Percentiles rank a stretch among this genome's conserved stretches.
Conservation (phyloP, 768 basidiomycete genomes). For the Amylocystis lapponica region DNA sequence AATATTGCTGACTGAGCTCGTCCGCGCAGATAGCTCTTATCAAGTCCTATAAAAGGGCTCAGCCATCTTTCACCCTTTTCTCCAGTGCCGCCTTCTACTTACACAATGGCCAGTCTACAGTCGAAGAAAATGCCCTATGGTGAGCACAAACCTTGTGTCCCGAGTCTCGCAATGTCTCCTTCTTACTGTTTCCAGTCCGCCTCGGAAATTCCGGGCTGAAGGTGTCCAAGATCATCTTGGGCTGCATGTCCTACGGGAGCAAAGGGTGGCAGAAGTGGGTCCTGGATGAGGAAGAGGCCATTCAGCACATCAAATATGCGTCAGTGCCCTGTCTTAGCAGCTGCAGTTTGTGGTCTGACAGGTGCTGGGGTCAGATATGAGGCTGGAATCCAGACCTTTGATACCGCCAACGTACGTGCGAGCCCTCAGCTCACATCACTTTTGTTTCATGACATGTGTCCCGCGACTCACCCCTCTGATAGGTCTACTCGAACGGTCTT, state of each 20-base stretch:
- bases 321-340: conserved; percentile 14
- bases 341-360: background rate
- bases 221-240: conserved; percentile 33
- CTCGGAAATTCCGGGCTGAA: conserved; percentile 36
- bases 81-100: too few species aligned
- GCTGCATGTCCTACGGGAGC: conserved; percentile 29
- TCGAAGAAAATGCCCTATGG: too few species aligned
- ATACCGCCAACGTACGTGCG: conserved; percentile 24
- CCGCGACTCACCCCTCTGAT: background rate
- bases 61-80: too few species aligned
- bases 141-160: too few species aligned
- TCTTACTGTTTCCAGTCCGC: conserved; percentile 3
- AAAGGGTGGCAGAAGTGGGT: conserved; percentile 31
- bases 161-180: too few species aligned
- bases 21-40: too few species aligned
- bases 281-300: conserved; percentile 27
- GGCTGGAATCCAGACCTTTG: conserved; percentile 33
- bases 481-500: conserved; percentile 20
- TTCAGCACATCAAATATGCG: conserved; percentile 35
- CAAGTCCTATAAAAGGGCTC: too few species aligned
- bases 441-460: background rate
- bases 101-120: too few species aligned
- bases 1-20: too few species aligned
- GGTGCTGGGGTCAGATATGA: conserved; percentile 25
- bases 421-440: too few species aligned